Conservation (phyloP, 169 alveolate genomes). For the Cryptosporidium sp. region DNA sequence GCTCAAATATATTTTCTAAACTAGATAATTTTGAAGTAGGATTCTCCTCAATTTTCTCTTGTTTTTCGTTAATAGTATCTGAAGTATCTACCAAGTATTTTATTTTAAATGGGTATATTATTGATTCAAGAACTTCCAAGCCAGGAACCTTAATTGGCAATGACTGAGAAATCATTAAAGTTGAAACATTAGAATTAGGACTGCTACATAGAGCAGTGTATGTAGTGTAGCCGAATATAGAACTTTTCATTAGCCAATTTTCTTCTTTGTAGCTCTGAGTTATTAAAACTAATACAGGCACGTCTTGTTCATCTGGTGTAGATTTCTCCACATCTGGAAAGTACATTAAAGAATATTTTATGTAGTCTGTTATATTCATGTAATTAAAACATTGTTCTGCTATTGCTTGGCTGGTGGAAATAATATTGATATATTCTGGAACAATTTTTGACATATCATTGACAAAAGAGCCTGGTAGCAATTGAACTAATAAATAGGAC, state of each 20-base stretch:
- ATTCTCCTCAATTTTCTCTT: not conserved
- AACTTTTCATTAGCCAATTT: constrained; percentile 19
- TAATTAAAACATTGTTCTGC: constrained; percentile 70
- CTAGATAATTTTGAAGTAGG: not conserved
- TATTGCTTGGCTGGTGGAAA: constrained; percentile 11
- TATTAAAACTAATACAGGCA: constrained; percentile 63
- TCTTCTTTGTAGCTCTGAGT: constrained; percentile 50
- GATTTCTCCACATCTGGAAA: constrained; percentile 33
- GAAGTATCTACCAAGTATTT: constrained; percentile 6
- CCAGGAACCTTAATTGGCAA: constrained; percentile 53
- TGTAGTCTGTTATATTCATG: constrained; percentile 42
- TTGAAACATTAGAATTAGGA: constrained; percentile 17
- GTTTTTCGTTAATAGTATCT: not conserved
- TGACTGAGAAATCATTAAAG: constrained; percentile 22
- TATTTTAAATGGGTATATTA: constrained; percentile 53
- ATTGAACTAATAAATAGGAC: not conserved
- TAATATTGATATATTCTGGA: constrained; percentile 17
- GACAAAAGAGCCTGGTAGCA: constrained; percentile 33
- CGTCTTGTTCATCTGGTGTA: constrained; percentile 21
- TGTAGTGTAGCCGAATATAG: constrained; percentile 43
- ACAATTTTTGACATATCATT: constrained; percentile 32
- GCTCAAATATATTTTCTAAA: not conserved
- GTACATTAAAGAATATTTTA: constrained; percentile 46
- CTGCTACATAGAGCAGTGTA: constrained; percentile 53
- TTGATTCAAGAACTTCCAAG: constrained; percentile 32